Evolutionary conservation across 164 flowering plant genomes (phyloP).

Genomic region (Chloranthus sessilifolius): DNA sequence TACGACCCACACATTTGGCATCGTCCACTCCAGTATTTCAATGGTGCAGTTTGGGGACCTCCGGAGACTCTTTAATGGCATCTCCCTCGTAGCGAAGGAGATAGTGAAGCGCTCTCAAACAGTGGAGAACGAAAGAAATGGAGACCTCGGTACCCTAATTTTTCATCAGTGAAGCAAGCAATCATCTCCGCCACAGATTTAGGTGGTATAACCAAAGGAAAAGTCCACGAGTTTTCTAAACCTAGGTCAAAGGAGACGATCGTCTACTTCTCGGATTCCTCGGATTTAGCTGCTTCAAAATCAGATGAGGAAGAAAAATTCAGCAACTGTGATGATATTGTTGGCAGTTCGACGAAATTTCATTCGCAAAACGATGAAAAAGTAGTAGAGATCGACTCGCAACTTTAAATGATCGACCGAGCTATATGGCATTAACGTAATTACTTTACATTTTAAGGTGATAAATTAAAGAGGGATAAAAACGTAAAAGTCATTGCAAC

Average conservation of each 20-base stretch:
- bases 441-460: too few species aligned
- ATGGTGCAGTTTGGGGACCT: conserved; percentile 51
- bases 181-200: conserved; percentile 59
- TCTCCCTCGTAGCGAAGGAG: conserved; percentile 69
- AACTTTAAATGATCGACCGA: too few species aligned
- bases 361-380: too few species aligned
- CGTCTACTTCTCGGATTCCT: conserved; percentile 30
- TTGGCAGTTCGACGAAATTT: too few species aligned
- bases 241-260: conserved; percentile 28
- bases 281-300: conserved; percentile 1
- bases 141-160: conserved; percentile 41
- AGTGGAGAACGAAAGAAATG: conserved; percentile 20
- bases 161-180: conserved; percentile 39
- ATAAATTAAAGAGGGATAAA: too few species aligned
- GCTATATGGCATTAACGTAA: too few species aligned
- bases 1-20: too few species aligned
- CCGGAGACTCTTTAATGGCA: conserved; percentile 50
- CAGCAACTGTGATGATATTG: too few species aligned
- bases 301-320: background rate
- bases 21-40: too few species aligned
- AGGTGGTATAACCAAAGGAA: conserved; percentile 77
- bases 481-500: too few species aligned
- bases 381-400: too few species aligned
- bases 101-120: conserved; percentile 30
- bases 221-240: conserved; percentile 29